These are phyloP conservation scores for Fusarium haematococcum DNA, from an alignment of 2,329 filamentous ascomycete genomes.

Conservation along the genomic window DNA sequence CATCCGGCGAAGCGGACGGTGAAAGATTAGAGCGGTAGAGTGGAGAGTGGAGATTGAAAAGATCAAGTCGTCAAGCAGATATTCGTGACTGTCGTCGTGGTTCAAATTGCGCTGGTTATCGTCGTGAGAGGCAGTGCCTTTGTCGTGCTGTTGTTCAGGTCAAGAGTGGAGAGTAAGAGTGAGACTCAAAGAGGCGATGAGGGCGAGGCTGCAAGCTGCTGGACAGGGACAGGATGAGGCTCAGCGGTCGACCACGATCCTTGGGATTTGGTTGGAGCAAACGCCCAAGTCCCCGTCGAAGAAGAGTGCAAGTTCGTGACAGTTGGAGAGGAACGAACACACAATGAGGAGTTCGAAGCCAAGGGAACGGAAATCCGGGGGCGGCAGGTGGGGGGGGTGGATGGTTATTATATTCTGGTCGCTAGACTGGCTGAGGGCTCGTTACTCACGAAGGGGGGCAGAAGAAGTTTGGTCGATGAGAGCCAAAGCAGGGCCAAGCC, in stretches of 20 bases:
- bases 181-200: slow-evolving; percentile 21
- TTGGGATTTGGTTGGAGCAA: slow-evolving; percentile 32
- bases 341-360: slow-evolving; percentile 42
- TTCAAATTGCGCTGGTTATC: slow-evolving; percentile 7
- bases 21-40: slow-evolving; percentile 34
- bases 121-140: slow-evolving; percentile 15
- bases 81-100: slow-evolving; percentile 19
- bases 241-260: slow-evolving; percentile 36
- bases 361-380: slow-evolving; percentile 48
- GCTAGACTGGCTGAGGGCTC: slow-evolving; percentile 35
- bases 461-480: slow-evolving; percentile 38
- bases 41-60: slow-evolving; percentile 34
- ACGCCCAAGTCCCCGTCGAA: slow-evolving; percentile 31
- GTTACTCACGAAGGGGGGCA: slow-evolving; percentile 32
- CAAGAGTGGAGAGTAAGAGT: slow-evolving; percentile 24
- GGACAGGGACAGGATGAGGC: slow-evolving; percentile 32
- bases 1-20: slow-evolving; percentile 20
- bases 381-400: slow-evolving; percentile 46
- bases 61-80: slow-evolving; percentile 15
- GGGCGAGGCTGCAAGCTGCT: slow-evolving; percentile 11
- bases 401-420: slow-evolving; percentile 48
- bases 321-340: slow-evolving; percentile 22
- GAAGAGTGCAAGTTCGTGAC: slow-evolving; percentile 28
- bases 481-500: slow-evolving; percentile 23
- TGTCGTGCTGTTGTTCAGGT: slow-evolving; percentile 20